These are phyloP conservation scores for Seiridium cupressi DNA, from an alignment of 2,329 filamentous ascomycete genomes.

Conservation along the genomic window DNA sequence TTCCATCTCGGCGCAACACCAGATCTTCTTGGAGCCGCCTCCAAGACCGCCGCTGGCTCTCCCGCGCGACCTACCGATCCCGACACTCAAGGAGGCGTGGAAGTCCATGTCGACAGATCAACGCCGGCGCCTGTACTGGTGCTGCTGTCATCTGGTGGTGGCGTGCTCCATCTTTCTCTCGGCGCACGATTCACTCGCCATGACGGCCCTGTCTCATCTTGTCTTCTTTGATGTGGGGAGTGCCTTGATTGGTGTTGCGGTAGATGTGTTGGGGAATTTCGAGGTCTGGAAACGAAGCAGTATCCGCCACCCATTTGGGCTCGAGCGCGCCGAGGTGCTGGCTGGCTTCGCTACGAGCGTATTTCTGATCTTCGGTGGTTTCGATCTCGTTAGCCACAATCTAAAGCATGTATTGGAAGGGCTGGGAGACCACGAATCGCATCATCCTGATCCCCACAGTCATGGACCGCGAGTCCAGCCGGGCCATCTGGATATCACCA, in stretches of 20 bases:
- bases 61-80: constrained; percentile 87
- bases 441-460: constrained; percentile 64
- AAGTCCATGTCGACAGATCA: constrained; percentile 88
- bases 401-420: constrained; percentile 87
- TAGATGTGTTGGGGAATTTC: constrained; percentile 94
- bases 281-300: constrained; percentile 95
- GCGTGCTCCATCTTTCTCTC: constrained; percentile 84
- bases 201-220: constrained; percentile 89
- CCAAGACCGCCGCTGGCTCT: constrained; percentile 82
- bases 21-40: constrained; percentile 93
- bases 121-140: constrained; percentile 81
- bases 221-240: constrained; percentile 95
- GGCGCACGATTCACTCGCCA: constrained; percentile 80
- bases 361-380: constrained; percentile 93
- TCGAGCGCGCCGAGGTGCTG: constrained; percentile 90
- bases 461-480: constrained; percentile 53
- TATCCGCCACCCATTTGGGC: constrained; percentile 88
- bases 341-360: constrained; percentile 96
- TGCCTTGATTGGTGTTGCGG: constrained; percentile 84
- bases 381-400: constrained; percentile 92
- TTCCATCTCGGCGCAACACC: constrained; percentile 82
- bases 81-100: constrained; percentile 84
- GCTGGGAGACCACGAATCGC: constrained; percentile 67
- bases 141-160: constrained; percentile 80
- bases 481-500: constrained; percentile 78